These are phyloP conservation scores for Oryza meyeriana DNA, from an alignment of 176 grass and related monocot genomes.

Conservation along the genomic window DNA sequence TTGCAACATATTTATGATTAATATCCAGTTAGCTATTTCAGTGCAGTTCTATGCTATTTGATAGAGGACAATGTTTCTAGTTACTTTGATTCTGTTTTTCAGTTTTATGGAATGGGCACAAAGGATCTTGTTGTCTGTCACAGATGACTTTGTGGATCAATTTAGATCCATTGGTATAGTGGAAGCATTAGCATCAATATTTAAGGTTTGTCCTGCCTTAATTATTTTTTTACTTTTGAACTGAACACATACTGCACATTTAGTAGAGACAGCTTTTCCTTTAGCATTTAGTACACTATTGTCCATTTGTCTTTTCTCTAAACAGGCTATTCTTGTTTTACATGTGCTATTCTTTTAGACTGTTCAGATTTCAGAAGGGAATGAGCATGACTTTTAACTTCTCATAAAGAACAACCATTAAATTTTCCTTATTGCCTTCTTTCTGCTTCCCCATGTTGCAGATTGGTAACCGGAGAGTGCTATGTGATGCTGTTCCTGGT, in stretches of 20 bases:
- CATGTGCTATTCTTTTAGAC: constrained; percentile 1
- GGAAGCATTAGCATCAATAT: constrained; percentile 93
- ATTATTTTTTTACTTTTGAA: constrained; percentile 2
- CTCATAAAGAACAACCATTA: background rate
- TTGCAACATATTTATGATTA: background rate
- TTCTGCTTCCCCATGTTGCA: constrained; percentile 42
- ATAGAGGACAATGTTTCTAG: constrained; percentile 3
- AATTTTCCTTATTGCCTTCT: constrained; percentile 22
- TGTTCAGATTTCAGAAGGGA: background rate
- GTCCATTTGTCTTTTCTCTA: constrained; percentile 3
- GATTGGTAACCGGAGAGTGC: constrained; percentile 63
- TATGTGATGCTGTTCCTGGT: constrained; percentile 55
- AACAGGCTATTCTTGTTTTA: background rate
- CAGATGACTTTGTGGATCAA: constrained; percentile 77
- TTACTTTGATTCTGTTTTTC: constrained; percentile 43
- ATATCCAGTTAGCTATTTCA: background rate
- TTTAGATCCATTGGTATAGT: constrained; percentile 91
- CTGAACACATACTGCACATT: constrained; percentile 13
- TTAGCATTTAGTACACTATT: background rate
- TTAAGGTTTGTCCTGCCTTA: constrained; percentile 65
- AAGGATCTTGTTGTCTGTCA: constrained; percentile 70
- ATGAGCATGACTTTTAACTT: constrained; percentile 2
- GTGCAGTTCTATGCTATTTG: constrained; percentile 18
- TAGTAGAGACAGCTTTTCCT: constrained; percentile 13
- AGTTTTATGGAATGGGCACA: constrained; percentile 96